Percentiles rank a stretch among this genome's conserved stretches.
These are phyloP conservation scores for Ceratocystis cubensis DNA, from an alignment of 2,329 filamentous ascomycete genomes.

Conservation along the genomic window DNA sequence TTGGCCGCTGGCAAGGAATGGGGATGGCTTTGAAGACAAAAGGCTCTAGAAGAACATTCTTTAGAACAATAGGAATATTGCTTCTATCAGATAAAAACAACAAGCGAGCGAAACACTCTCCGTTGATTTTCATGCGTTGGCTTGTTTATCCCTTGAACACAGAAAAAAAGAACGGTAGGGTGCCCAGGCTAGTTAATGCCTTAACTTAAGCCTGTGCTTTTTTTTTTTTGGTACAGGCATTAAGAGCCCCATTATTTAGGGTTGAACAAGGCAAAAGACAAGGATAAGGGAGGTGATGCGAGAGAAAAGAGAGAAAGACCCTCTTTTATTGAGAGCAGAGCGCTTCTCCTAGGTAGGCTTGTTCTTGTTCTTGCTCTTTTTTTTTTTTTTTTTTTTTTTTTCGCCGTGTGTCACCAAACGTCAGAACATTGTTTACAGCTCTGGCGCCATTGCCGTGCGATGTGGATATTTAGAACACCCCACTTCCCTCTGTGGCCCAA, in stretches of 20 bases:
- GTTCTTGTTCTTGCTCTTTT: not conserved
- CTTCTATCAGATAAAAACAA: not conserved
- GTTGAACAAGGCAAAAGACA: not conserved
- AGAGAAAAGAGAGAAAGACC: not conserved
- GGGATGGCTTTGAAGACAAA: not conserved
- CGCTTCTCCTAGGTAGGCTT: not conserved
- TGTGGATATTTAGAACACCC: not conserved
- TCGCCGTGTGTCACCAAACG: not conserved
- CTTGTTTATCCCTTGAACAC: not conserved
- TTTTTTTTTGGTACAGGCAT: not conserved
- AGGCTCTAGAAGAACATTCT: not conserved
- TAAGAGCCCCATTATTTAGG: not conserved
- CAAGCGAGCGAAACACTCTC: no score
- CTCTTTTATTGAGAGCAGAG: no score
- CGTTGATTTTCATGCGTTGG: not conserved
- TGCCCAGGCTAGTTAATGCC: not conserved
- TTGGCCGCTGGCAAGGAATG: not conserved
- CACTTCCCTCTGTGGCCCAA: no score
- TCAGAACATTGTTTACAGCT: conserved; percentile 5
- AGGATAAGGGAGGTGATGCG: not conserved
- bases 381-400: not conserved
- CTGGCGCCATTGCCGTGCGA: not conserved
- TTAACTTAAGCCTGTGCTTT: not conserved
- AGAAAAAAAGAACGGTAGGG: not conserved
- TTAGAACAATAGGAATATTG: not conserved